These are phyloP conservation scores for Myxozyma nipponensis DNA, from an alignment of 805 yeast species.

Conservation along the genomic window DNA sequence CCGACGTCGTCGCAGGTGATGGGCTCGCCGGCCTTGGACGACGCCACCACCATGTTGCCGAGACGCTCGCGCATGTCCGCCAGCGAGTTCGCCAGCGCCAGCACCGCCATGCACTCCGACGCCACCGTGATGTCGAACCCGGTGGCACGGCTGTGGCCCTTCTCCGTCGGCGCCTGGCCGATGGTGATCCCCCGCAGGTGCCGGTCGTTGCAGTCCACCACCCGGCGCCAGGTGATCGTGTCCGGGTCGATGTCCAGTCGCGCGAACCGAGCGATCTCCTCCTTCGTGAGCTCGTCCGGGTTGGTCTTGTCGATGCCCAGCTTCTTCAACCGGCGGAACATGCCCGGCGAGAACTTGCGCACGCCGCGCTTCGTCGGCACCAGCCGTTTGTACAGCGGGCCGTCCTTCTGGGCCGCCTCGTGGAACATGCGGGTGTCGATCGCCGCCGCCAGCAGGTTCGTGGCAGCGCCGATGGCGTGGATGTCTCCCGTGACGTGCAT, in stretches of 20 bases:
- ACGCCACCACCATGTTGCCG: slow-evolving; percentile 86
- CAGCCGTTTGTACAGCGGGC: slow-evolving; percentile 74
- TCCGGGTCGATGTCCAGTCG: slow-evolving; percentile 85
- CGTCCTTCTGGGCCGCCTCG: slow-evolving; percentile 79
- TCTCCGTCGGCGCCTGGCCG: slow-evolving; percentile 91
- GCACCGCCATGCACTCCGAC: slow-evolving; percentile 91
- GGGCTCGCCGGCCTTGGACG: slow-evolving; percentile 69
- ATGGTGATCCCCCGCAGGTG: slow-evolving; percentile 82
- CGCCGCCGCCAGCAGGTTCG: slow-evolving; percentile 91
- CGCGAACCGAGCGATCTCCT: slow-evolving; percentile 70
- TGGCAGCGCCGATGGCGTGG: slow-evolving; percentile 93
- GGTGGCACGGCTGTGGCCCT: slow-evolving; percentile 76
- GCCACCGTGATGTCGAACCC: slow-evolving; percentile 98
- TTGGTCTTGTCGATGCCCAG: slow-evolving; percentile 78
- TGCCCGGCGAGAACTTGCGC: slow-evolving; percentile 72
- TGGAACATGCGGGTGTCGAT: slow-evolving; percentile 97
- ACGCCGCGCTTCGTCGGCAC: slow-evolving; percentile 82
- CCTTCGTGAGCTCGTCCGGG: slow-evolving; percentile 74
- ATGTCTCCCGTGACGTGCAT: slow-evolving; percentile 97
- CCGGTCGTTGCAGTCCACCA: slow-evolving; percentile 91
- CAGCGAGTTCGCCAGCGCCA: slow-evolving; percentile 76
- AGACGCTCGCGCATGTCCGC: slow-evolving; percentile 82
- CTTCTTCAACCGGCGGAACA: slow-evolving; percentile 69
- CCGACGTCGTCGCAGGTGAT: slow-evolving; percentile 93
- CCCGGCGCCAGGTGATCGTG: slow-evolving; percentile 87